phyloP scores from a whole-genome alignment of 805 yeast species.

The Starmerella apis region DNA sequence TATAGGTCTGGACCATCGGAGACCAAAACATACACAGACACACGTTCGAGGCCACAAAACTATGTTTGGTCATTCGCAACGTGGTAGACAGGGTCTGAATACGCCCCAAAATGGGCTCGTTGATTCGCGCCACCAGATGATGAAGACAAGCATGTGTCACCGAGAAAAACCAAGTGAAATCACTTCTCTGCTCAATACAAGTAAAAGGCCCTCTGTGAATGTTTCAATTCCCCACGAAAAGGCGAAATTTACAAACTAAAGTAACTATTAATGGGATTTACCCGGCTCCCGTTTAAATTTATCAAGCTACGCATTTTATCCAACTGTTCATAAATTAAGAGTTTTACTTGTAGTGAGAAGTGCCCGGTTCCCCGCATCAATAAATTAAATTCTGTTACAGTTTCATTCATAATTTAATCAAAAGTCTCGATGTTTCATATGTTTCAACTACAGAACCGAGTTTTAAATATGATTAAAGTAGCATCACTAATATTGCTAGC shows the following conservation, averaged over 20 bases:
- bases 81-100: background rate
- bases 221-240: background rate
- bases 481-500: too few species aligned
- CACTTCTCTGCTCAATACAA: background rate
- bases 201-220: background rate
- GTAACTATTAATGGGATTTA: too few species aligned
- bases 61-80: background rate
- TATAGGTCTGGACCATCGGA: background rate
- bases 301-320: too few species aligned
- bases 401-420: too few species aligned
- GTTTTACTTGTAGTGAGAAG: too few species aligned
- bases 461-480: too few species aligned
- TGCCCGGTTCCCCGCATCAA: too few species aligned
- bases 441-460: too few species aligned
- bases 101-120: background rate
- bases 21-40: background rate
- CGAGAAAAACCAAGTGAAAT: background rate
- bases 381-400: too few species aligned
- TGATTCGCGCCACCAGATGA: background rate
- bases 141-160: background rate
- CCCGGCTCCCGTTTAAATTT: too few species aligned
- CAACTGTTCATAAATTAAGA: too few species aligned
- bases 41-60: background rate
- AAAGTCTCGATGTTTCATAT: too few species aligned
- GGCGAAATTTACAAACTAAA: background rate